Percentiles rank a stretch among this genome's conserved stretches.
Conservation (phyloP, 1,139 yeast species). For the Yamadazyma friedrichii region DNA sequence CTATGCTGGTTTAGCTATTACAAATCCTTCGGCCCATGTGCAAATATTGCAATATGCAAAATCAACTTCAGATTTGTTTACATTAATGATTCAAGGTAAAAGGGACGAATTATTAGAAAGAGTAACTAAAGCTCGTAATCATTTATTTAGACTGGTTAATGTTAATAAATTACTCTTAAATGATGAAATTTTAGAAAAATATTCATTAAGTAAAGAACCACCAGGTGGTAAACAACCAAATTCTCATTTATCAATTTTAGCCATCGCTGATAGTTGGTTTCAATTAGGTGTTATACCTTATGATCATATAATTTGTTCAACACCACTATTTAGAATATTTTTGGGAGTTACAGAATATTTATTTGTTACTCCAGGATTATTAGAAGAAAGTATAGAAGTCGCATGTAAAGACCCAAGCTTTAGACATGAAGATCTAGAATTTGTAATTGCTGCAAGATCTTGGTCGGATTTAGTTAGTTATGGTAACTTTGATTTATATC, state of each 20-base stretch:
- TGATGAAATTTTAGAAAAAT: constrained; percentile 76
- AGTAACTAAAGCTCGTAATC: constrained; percentile 63
- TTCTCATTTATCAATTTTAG: constrained; percentile 82
- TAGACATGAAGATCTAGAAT: constrained; percentile 83
- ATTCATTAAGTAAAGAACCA: constrained; percentile 73
- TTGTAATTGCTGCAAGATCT: constrained; percentile 73
- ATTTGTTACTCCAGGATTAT: constrained; percentile 76
- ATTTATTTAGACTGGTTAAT: constrained; percentile 67
- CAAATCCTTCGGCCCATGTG: constrained; percentile 90
- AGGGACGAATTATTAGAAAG: constrained; percentile 57
- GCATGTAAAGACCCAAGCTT: constrained; percentile 67
- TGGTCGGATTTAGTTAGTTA: constrained; percentile 85
- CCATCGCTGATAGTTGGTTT: constrained; percentile 93
- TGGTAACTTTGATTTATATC: constrained; percentile 75
- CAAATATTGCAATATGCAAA: constrained; percentile 89
- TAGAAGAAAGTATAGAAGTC: constrained; percentile 77
- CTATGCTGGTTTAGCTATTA: constrained; percentile 94
- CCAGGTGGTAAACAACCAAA: constrained; percentile 76
- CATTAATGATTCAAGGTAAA: constrained; percentile 75
- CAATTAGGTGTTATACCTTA: constrained; percentile 84
- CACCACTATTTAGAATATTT: constrained; percentile 87
- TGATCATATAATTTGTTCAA: constrained; percentile 95
- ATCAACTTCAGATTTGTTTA: constrained; percentile 78
- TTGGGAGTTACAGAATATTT: constrained; percentile 91
- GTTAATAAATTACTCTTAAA: constrained; percentile 67